Conservation (phyloP, 73 alveolate genomes). For the Durusdinium trenchii region DNA sequence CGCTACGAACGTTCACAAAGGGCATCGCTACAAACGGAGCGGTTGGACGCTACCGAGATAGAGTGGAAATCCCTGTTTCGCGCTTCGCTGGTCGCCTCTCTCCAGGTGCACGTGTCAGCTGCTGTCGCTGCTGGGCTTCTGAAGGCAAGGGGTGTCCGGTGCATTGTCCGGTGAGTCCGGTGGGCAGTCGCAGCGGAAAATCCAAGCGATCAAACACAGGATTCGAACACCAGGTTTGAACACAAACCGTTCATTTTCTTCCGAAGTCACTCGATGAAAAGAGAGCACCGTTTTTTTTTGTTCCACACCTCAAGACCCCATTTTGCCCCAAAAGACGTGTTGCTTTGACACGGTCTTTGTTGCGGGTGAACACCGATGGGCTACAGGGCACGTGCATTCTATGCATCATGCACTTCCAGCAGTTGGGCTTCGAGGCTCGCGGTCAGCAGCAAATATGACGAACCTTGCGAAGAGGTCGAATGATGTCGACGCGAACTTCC, state of each 20-base stretch:
- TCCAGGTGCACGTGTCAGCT: neutral
- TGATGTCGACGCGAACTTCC: neutral
- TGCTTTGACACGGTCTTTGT: neutral
- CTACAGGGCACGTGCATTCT: constrained; percentile 62
- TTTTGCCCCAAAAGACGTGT: neutral
- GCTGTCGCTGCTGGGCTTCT: constrained; percentile 16
- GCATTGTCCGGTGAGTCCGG: neutral
- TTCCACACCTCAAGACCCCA: too few relatives aligned
- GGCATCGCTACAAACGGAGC: too few relatives aligned
- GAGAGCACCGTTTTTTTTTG: too few relatives aligned
- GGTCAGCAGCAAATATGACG: neutral
- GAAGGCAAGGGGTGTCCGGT: neutral
- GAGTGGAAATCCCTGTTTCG: too few relatives aligned
- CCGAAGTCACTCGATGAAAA: too few relatives aligned
- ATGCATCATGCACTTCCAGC: constrained; percentile 82
- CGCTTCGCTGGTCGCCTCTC: neutral
- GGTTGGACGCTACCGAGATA: too few relatives aligned
- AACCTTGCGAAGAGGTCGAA: neutral
- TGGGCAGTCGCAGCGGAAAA: neutral
- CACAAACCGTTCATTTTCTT: too few relatives aligned
- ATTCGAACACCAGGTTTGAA: too few relatives aligned
- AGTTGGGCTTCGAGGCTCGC: constrained; percentile 65
- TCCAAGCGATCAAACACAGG: too few relatives aligned
- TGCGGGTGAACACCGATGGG: too few relatives aligned
- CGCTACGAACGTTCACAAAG: too few relatives aligned